These are phyloP conservation scores for Mucor velutinosus DNA, from an alignment of 371 early-diverging fungal genomes.

Conservation along the genomic window DNA sequence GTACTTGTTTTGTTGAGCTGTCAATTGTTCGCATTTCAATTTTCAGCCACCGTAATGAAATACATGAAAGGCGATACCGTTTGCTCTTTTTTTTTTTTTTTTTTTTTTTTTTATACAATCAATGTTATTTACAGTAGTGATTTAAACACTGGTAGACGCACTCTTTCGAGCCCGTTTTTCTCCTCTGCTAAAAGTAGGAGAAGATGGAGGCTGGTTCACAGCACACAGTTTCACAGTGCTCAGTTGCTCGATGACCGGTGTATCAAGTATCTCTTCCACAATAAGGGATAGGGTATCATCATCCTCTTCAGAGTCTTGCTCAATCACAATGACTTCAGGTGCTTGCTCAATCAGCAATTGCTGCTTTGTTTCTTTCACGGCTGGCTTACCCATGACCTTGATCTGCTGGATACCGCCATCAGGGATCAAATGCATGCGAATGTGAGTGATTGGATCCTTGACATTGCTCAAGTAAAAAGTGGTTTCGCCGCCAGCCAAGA, in stretches of 20 bases:
- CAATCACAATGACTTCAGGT: background rate
- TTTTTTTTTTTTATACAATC: background rate
- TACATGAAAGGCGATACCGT: background rate
- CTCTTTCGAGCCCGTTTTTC: background rate
- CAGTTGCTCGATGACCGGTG: background rate
- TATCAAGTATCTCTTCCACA: background rate
- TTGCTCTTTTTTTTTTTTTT: background rate
- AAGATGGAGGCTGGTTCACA: background rate
- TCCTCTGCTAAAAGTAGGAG: background rate
- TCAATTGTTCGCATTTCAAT: too few species aligned
- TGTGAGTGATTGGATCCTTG: conserved; percentile 9
- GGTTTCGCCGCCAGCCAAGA: background rate
- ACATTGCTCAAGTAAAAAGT: background rate
- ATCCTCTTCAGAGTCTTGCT: background rate
- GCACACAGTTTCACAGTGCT: background rate
- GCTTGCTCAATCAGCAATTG: background rate
- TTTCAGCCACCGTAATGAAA: background rate
- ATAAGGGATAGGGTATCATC: background rate
- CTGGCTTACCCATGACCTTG: background rate
- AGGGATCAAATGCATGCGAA: conserved; percentile 29
- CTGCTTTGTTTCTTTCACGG: background rate
- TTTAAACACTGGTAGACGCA: too few species aligned
- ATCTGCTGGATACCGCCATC: conserved; percentile 44
- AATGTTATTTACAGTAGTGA: background rate
- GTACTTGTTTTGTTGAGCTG: too few species aligned